These are phyloP conservation scores for Botrytis aclada DNA, from an alignment of 2,329 filamentous ascomycete genomes.

Conservation along the genomic window DNA sequence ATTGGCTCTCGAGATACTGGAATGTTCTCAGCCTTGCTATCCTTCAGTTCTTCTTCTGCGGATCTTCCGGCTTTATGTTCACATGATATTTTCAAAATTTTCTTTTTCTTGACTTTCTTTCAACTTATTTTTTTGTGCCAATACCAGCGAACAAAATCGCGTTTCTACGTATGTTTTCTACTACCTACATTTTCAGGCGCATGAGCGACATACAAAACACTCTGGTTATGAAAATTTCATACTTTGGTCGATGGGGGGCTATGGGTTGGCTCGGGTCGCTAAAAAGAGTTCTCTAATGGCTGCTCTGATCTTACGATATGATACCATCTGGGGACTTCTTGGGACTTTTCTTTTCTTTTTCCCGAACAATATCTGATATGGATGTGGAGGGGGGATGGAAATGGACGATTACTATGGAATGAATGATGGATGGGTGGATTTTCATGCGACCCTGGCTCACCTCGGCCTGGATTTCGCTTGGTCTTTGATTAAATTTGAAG, in stretches of 20 bases:
- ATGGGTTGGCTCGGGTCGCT: constrained; percentile 5
- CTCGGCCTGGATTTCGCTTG: constrained; percentile 2
- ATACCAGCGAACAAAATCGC: not conserved
- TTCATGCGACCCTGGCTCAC: constrained; percentile 9
- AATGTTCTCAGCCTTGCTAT: constrained; percentile 33
- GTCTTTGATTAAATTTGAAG: constrained; percentile 12
- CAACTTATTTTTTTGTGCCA: constrained; percentile 12
- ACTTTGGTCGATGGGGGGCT: constrained; percentile 4
- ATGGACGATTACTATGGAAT: constrained; percentile 9
- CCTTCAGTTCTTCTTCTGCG: not conserved
- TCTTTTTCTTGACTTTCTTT: constrained; percentile 12
- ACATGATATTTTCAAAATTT: not conserved
- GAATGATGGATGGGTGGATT: not conserved
- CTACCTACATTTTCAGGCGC: constrained; percentile 3
- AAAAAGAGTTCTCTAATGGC: constrained; percentile 1
- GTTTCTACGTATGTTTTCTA: constrained; percentile 11
- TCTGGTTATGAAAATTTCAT: constrained; percentile 8
- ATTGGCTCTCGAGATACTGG: constrained; percentile 33
- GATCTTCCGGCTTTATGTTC: constrained; percentile 8
- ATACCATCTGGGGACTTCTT: constrained; percentile 3
- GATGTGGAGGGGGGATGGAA: not conserved
- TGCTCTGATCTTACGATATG: constrained; percentile 7
- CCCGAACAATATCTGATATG: constrained; percentile 1
- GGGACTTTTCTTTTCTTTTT: not conserved
- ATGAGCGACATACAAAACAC: constrained; percentile 7